Conservation (phyloP, 345 rosid genomes). For the Mercurialis annua region DNA sequence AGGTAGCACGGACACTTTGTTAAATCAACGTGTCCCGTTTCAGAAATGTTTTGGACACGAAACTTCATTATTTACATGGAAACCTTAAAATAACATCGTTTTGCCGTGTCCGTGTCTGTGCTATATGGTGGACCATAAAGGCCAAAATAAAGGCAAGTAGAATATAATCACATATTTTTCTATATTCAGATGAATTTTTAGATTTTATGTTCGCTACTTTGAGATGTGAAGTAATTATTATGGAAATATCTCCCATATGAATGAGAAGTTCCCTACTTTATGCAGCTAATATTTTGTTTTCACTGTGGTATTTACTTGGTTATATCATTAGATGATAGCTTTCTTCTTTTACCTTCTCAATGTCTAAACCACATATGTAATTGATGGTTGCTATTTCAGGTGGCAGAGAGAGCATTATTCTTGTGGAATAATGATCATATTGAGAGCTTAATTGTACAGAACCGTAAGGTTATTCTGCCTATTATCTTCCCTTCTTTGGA, state of each 20-base stretch:
- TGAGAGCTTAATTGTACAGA: conserved; percentile 22
- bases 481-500: conserved; percentile 27
- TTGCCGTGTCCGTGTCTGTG: too few relatives aligned
- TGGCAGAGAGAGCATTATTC: conserved; percentile 32
- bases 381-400: conserved; percentile 16
- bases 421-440: conserved; percentile 28
- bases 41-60: too few relatives aligned
- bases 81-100: too few relatives aligned
- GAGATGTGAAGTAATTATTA: too few relatives aligned
- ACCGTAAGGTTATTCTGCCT: conserved; percentile 25
- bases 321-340: not conserved
- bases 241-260: not conserved
- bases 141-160: too few relatives aligned
- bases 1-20: too few relatives aligned
- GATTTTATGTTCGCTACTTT: too few relatives aligned
- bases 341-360: not conserved
- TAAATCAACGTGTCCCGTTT: too few relatives aligned
- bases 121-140: too few relatives aligned
- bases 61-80: too few relatives aligned
- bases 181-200: too few relatives aligned
- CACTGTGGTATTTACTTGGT: not conserved
- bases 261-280: not conserved
- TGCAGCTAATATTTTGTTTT: not conserved
- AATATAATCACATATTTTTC: too few relatives aligned
- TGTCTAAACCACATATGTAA: not conserved